These are phyloP conservation scores for Gnomoniopsis sp. DNA, from an alignment of 2,329 filamentous ascomycete species.

Conservation along the genomic window DNA sequence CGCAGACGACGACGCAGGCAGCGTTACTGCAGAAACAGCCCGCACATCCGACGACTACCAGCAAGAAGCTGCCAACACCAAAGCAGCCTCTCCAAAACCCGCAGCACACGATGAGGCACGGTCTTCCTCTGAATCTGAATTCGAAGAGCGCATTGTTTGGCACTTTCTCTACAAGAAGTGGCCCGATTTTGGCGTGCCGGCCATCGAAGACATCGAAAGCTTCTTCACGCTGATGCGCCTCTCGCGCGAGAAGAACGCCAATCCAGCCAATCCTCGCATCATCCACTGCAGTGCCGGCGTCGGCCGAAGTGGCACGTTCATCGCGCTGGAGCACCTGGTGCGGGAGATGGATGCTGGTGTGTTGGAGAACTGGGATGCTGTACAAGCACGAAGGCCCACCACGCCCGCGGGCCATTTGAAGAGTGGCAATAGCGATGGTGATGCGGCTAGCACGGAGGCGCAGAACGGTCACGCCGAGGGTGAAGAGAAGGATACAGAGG, in stretches of 20 bases:
- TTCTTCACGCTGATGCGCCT: conserved; percentile 69
- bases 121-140: conserved; percentile 17
- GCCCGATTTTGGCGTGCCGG: conserved; percentile 87
- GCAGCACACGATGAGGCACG: neutral
- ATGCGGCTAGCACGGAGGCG: conserved; percentile 21
- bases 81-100: neutral
- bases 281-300: conserved; percentile 90
- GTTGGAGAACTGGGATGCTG: conserved; percentile 46
- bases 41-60: neutral
- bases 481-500: conserved; percentile 22
- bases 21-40: conserved; percentile 3
- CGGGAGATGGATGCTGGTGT: conserved; percentile 75
- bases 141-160: conserved; percentile 65
- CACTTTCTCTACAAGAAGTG: conserved; percentile 84
- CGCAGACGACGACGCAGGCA: neutral
- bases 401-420: neutral
- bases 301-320: conserved; percentile 91
- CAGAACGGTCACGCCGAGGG: conserved; percentile 8
- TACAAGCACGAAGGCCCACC: conserved; percentile 1
- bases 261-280: conserved; percentile 68
- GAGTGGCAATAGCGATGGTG: conserved; percentile 4
- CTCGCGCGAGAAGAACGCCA: conserved; percentile 56
- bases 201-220: conserved; percentile 61
- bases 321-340: conserved; percentile 88
- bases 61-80: neutral